A percentile compares a stretch with the other conserved stretches of the same genome.
These are phyloP conservation scores for sunflower (Helianthus annuus) DNA, from an alignment of 129 eudicot species.

Conservation along the genomic window DNA sequence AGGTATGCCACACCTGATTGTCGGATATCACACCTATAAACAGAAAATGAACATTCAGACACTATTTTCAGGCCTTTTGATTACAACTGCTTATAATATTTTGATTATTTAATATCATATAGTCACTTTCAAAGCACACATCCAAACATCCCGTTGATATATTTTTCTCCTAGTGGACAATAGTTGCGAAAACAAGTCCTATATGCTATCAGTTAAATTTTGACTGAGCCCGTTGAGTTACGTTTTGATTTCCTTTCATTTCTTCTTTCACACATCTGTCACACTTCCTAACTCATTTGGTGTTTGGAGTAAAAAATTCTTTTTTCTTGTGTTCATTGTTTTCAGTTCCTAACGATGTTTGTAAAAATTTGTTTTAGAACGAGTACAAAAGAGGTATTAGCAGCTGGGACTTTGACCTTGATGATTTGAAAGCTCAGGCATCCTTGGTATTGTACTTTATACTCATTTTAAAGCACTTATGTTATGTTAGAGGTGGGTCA, in stretches of 20 bases:
- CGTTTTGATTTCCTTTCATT: background rate
- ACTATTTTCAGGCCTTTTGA: background rate
- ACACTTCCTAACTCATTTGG: background rate
- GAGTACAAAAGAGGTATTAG: slow-evolving; percentile 98
- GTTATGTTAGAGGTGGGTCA: background rate
- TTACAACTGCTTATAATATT: background rate
- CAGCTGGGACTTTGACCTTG: slow-evolving; percentile 92
- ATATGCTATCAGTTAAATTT: background rate
- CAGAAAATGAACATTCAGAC: background rate
- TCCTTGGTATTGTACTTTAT: slow-evolving; percentile 61
- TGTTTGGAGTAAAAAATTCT: background rate
- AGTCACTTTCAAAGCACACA: slow-evolving; percentile 7
- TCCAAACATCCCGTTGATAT: background rate
- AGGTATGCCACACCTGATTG: slow-evolving; percentile 45
- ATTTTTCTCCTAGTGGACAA: slow-evolving; percentile 6
- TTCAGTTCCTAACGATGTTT: slow-evolving; percentile 18
- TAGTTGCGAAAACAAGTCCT: slow-evolving; percentile 1
- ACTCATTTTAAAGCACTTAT: slow-evolving; percentile 14
- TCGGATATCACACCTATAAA: background rate
- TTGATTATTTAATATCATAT: background rate
- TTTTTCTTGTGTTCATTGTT: background rate
- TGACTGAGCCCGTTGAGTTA: slow-evolving; percentile 10
- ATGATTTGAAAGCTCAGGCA: slow-evolving; percentile 96
- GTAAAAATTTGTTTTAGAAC: slow-evolving; percentile 41
- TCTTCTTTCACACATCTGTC: background rate